Evolutionary conservation across 768 basidiomycete species (phyloP), one percentile per base, ranked within the genome.

Genomic region (Chlorophyllum brunneum): DNA sequence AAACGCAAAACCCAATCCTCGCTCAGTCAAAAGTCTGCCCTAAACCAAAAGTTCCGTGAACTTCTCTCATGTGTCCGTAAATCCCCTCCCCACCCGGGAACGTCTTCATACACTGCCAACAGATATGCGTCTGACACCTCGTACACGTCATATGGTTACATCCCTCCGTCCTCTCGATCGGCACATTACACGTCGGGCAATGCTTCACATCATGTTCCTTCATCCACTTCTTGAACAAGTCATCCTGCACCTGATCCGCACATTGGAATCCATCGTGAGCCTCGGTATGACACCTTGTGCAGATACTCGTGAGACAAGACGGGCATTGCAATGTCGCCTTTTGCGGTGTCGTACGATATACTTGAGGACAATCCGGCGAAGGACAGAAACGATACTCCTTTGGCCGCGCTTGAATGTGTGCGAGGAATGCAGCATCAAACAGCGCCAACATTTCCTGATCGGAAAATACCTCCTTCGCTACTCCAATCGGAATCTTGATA

Each of bases 141-240:
- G 73, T 73, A 65, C 89, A 92, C n/a, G 79, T 83, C 76, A 92
- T 82, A 64, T 92, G 89, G 67, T 92, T 86, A 66, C 89, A 92
- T 0, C 89, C 89, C 56, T 82, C 85, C 24, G 69, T 70, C 34
- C 84, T 81, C 66, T 92, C 86, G 57, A 92, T 90, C 5, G 78
- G 73, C 5, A 78, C 75, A 48, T 78, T 78, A 69, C 89, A 92
- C 0, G 77, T 76, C 1, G 89, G 89, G 63, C 89, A 92, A 27
- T 74, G 69, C 70, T 90, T 87, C 49, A 89, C 86, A 57, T 84
- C 81, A 57, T 86, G 78, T 31, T 64, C 63, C 56, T 63, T 67
- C 51, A 77, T 73, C 89, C 89, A 92, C 54, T 77, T 74, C 48
- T 75, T 68, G 73, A 88, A 88, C 5, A 82, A 66, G 40, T 82